Conservation (phyloP, 164 flowering plant genomes). For the Aristolochia californica region DNA sequence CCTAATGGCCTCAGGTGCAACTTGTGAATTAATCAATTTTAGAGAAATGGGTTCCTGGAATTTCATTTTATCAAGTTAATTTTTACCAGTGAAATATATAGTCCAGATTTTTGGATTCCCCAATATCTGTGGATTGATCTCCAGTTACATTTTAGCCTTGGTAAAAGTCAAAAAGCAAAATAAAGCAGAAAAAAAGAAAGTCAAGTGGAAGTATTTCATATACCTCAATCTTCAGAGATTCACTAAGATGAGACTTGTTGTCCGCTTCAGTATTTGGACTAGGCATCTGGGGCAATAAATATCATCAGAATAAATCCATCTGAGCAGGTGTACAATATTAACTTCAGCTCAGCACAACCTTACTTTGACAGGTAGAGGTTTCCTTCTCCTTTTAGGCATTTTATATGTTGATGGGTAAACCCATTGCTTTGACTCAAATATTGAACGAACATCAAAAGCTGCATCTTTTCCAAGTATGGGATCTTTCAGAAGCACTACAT, state of each 20-base stretch:
- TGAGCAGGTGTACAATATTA: neutral
- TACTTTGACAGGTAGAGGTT: slow-evolving; percentile 33
- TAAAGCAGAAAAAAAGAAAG: neutral
- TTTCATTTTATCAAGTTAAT: too few relatives aligned
- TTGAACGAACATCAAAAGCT: slow-evolving; percentile 12
- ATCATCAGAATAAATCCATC: too few relatives aligned
- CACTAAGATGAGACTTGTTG: slow-evolving; percentile 16
- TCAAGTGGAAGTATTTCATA: neutral
- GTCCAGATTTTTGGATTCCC: too few relatives aligned
- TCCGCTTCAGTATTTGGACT: slow-evolving; percentile 17
- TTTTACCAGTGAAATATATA: too few relatives aligned
- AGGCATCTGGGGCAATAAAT: too few relatives aligned
- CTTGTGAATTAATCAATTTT: too few relatives aligned
- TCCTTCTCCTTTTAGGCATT: slow-evolving; percentile 26
- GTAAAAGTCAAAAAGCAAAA: neutral
- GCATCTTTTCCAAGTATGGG: slow-evolving; percentile 20
- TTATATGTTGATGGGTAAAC: slow-evolving; percentile 14
- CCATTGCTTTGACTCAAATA: slow-evolving; percentile 25
- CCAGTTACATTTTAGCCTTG: too few relatives aligned
- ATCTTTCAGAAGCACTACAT: slow-evolving; percentile 12
- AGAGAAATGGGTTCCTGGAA: too few relatives aligned
- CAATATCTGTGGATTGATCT: too few relatives aligned
- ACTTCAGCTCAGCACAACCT: slow-evolving; percentile 5
- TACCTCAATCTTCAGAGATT: slow-evolving; percentile 32
- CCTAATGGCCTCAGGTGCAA: too few relatives aligned